These are phyloP conservation scores for Evernia prunastri DNA, from an alignment of 495 filamentous ascomycete genomes.

Conservation along the genomic window DNA sequence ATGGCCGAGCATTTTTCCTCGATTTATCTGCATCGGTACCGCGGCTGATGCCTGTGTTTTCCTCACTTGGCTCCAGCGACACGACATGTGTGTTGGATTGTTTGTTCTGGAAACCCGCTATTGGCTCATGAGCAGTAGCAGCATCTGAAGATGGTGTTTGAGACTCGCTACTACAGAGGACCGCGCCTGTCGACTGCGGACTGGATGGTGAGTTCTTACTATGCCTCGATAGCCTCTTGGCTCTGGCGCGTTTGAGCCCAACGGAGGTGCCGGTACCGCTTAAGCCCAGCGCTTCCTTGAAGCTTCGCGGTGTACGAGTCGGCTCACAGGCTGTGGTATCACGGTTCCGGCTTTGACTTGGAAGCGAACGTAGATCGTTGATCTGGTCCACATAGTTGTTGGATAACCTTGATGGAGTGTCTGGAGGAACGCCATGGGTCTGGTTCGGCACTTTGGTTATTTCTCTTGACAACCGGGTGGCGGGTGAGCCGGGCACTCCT, in stretches of 20 bases:
- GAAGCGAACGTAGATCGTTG: slow-evolving; percentile 23
- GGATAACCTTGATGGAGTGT: slow-evolving; percentile 8
- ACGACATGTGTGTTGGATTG: not conserved
- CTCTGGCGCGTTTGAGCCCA: slow-evolving; percentile 49
- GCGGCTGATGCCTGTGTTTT: slow-evolving; percentile 7
- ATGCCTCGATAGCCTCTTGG: slow-evolving; percentile 45
- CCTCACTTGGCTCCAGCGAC: slow-evolving; percentile 5
- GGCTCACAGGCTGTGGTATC: slow-evolving; percentile 10
- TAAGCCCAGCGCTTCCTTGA: slow-evolving; percentile 28
- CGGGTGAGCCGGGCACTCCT: not conserved
- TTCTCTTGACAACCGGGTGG: slow-evolving; percentile 16
- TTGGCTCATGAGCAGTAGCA: not conserved
- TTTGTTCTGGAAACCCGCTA: not conserved
- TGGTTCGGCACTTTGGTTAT: slow-evolving; percentile 11
- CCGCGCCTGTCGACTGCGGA: slow-evolving; percentile 12
- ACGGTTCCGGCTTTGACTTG: slow-evolving; percentile 19
- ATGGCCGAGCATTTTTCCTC: slow-evolving; percentile 23
- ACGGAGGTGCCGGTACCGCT: slow-evolving; percentile 29
- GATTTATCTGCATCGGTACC: not conserved
- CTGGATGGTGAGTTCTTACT: slow-evolving; percentile 34
- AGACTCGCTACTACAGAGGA: not conserved
- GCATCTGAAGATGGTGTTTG: not conserved
- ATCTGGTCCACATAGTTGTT: slow-evolving; percentile 23
- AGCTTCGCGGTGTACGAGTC: slow-evolving; percentile 22
- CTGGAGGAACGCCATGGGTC: not conserved